Conservation (phyloP, 169 alveolate species). For the Cyclospora cayetanensis region DNA sequence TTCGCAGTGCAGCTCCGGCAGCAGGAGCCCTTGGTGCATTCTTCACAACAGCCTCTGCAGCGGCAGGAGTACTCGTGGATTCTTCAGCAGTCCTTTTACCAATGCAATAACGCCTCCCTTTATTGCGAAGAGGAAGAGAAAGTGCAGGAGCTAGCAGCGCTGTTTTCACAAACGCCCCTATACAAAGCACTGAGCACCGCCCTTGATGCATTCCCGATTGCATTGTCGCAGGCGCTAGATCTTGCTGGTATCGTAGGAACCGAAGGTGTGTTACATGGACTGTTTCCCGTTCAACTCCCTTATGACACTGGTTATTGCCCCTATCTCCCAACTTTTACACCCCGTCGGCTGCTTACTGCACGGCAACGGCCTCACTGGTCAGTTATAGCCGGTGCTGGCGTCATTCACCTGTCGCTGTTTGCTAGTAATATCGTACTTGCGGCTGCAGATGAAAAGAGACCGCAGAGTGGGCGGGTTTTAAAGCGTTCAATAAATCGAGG, state of each 20-base stretch:
- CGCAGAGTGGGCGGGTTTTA: constrained; percentile 9
- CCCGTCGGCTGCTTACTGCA: background rate
- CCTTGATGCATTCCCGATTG: background rate
- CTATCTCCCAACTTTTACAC: background rate
- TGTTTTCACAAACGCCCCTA: constrained; percentile 4
- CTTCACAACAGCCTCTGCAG: background rate
- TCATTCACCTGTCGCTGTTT: too few species aligned
- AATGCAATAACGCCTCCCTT: constrained; percentile 12
- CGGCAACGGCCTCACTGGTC: background rate
- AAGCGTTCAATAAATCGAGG: constrained; percentile 24
- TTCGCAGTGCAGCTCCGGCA: background rate
- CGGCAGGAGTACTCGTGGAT: background rate
- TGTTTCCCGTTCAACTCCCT: background rate
- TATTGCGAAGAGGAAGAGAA: background rate
- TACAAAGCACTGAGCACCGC: background rate
- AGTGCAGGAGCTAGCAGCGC: background rate
- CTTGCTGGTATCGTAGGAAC: constrained; percentile 1
- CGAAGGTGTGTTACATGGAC: background rate
- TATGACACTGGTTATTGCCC: background rate
- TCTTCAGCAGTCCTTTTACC: background rate
- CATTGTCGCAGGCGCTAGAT: constrained; percentile 30
- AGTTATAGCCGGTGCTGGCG: background rate
- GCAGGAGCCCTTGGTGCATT: background rate
- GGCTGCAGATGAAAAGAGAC: constrained; percentile 46
- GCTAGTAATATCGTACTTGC: too few species aligned